phyloP scores from a whole-genome alignment of 257 asterid genomes.

The Solanum tarijense region DNA sequence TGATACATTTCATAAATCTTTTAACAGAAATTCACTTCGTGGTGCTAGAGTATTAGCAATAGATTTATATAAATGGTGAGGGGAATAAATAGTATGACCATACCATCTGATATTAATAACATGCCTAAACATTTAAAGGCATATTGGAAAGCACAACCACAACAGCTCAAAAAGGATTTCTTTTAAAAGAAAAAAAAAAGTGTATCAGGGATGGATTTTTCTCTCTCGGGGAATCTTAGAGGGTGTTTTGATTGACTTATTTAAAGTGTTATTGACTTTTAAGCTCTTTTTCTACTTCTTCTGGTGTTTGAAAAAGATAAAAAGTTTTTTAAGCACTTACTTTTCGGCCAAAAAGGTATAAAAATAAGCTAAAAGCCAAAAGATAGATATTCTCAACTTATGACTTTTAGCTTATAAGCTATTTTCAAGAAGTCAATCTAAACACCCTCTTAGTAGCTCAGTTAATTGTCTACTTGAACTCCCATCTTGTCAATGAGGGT shows the following conservation, averaged over 20 bases:
- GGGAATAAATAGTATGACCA: background rate
- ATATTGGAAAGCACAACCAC: background rate
- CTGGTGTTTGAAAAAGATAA: background rate
- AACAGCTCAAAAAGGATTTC: background rate
- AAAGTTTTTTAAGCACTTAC: background rate
- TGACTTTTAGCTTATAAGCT: background rate
- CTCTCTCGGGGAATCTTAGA: background rate
- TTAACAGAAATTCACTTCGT: background rate
- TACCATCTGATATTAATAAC: background rate
- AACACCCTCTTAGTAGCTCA: background rate
- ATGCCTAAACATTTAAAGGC: background rate
- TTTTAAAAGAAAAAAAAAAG: background rate
- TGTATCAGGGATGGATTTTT: background rate
- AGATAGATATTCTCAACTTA: background rate
- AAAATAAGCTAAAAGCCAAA: background rate
- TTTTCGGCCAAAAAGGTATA: background rate
- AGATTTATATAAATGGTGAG: background rate
- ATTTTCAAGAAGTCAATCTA: background rate
- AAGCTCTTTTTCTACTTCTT: background rate
- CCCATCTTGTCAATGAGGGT: background rate
- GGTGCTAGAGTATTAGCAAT: background rate
- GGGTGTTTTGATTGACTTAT: background rate
- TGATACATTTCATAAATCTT: background rate
- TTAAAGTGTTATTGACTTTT: background rate
- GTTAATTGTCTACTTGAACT: background rate